phyloP scores from a whole-genome alignment of 805 yeast species.

The Metschnikowia lachancei region DNA sequence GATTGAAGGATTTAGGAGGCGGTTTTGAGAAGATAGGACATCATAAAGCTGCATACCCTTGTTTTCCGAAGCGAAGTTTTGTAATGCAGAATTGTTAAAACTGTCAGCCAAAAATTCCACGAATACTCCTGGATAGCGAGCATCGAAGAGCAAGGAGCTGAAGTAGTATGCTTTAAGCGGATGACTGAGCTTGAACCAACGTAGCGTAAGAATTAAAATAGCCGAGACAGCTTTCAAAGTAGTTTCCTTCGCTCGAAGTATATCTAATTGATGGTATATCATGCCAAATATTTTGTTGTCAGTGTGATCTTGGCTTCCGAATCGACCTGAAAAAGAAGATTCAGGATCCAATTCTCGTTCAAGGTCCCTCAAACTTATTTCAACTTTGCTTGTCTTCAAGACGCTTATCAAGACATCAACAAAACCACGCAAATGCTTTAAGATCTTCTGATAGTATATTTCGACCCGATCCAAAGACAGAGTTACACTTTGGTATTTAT shows the following conservation, averaged over 20 bases:
- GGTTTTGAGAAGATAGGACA: conserved; percentile 35
- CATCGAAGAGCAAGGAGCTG: conserved; percentile 69
- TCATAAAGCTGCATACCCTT: conserved; percentile 31
- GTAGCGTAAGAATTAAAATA: conserved; percentile 50
- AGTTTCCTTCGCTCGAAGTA: conserved; percentile 59
- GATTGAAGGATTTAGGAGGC: conserved; percentile 39
- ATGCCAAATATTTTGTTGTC: conserved; percentile 14
- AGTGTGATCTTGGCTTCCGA: conserved; percentile 11
- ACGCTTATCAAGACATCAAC: conserved; percentile 62
- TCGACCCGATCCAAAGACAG: conserved; percentile 56
- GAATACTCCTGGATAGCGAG: conserved; percentile 46
- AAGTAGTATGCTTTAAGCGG: conserved; percentile 76
- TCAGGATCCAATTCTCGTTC: conserved; percentile 37
- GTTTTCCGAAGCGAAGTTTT: conserved; percentile 19
- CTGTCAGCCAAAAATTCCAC: conserved; percentile 35
- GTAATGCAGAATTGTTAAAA: conserved; percentile 37
- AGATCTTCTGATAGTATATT: conserved; percentile 48
- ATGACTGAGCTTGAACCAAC: conserved; percentile 81
- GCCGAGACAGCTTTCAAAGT: conserved; percentile 58
- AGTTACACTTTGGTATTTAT: conserved; percentile 31
- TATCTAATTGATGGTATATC: conserved; percentile 48
- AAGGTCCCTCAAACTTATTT: conserved; percentile 34
- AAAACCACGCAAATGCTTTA: conserved; percentile 61
- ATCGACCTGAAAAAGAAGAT: conserved; percentile 25
- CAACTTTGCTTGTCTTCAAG: conserved; percentile 50